Base-by-base conservation (phyloP, 1,284 basidiomycete species). In the Heterobasidion occidentale region DNA sequence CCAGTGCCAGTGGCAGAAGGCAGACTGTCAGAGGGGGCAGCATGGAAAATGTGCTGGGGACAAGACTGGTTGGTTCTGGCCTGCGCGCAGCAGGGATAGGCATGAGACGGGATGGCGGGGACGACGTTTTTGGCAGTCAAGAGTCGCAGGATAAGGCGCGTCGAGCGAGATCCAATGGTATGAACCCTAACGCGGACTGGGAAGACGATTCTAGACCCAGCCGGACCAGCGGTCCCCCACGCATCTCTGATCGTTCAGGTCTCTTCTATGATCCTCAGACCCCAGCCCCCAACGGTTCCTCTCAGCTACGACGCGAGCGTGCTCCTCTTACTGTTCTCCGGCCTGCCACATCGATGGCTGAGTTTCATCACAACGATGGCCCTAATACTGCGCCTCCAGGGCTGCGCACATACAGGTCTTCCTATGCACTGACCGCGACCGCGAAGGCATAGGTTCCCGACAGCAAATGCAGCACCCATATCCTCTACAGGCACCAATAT, bases 51-150 rank as follows among this genome's bases (percentile, higher is more conserved):
- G 74, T 79, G 12, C 68, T 86, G 48, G 71, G 70, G 55, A 62
- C 67, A 46, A 84, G 80, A 62, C 68, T 90, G 9, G 68, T 87
- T 8, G 79, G 84, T 2, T 86, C 89, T 67, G 81, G 83, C n/a
- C 66, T 90, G 54, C 76, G 82, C 55, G 86, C 87, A 3, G 87
- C 88, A 1, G 89, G 88, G 7, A 71, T 90, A 56, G 71, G 69
- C 62, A 78, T 72, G 56, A 64, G 70, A 44, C 67, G 66, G 47
- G 69, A 71, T 36, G 52, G 53, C 9, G 61, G 61, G 7, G 73
- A 73, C 27, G 77, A 78, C 55, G 64, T 75, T 9, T 80, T 80
- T 53, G 62, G 57, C 33, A 60, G 56, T 20, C 45, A 56, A 52
- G 65, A 61, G 17, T 36, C 46, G 27, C 42, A 46, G 11, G 36